Evolutionary conservation across 1,139 yeast species (phyloP), one percentile per base, ranked within the genome.

Genomic region (Zygoascus sp.): DNA sequence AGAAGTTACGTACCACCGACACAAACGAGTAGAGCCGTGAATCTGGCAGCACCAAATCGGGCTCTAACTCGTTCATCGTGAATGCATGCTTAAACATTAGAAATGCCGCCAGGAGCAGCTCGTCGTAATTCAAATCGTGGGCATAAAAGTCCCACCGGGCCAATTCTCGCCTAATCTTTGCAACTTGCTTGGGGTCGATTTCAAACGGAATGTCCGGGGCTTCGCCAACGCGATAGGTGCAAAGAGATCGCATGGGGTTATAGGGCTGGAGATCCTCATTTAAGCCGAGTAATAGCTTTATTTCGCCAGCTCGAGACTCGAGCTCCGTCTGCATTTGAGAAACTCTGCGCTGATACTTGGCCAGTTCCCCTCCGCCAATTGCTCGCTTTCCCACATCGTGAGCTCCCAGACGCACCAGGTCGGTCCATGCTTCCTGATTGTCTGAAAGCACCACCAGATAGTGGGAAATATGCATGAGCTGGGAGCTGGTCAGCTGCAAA

Each of bases 1-100:
- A 92, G 40, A 86, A 77, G 58, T 85, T 85, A 53, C 95, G 76
- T 5, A 83, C 75, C 60, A 78, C 74, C 54, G 79, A 77, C 23
- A 84, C 68, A 54, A 86, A 73, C n/a, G 75, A 75, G 43, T 80
- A 63, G 21, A 84, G 66, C 50, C 73, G 74, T 56, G 75, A 75
- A 28, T 72, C 68, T 13, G 69, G 47, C 5, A 74, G 65, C 2
- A 62, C 53, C 20, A 59, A 45, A 5, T 53, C 54, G n/a, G 53
- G 45, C 5, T 55, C 59, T 11, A 75, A 57, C 49, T 71, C 67
- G n/a, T 27, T 32, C 20, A 35, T 35, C 30, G 64, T 53, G 47
- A 77, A 69, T 3, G 78, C 76, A 54, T 72, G 73, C 50, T 69
- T 66, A 47, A 85, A 65, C 61, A 86, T 81, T 40, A 76, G 48